Evolutionary conservation across 2,329 filamentous ascomycete genomes (phyloP).

Genomic region (Aspergillus jensenii): DNA sequence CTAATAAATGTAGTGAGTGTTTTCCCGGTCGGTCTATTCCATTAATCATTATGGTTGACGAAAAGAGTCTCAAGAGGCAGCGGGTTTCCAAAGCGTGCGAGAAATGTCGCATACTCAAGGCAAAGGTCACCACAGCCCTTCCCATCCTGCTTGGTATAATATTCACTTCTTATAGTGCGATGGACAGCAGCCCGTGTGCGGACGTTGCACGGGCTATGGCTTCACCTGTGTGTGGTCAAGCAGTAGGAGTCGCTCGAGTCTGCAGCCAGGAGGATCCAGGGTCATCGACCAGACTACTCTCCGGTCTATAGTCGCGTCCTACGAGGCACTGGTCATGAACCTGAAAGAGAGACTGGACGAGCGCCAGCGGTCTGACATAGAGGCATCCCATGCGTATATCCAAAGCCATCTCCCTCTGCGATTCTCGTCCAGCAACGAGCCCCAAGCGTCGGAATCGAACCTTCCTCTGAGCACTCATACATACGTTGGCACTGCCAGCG

Average conservation of each 20-base stretch:
- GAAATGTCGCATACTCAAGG: slow-evolving; percentile 24
- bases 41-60: too few relatives aligned
- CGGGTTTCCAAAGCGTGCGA: slow-evolving; percentile 16
- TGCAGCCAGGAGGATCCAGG: neutral
- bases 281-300: neutral
- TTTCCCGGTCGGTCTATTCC: too few relatives aligned
- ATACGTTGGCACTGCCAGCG: slow-evolving; percentile 41
- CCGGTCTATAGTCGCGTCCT: too few relatives aligned
- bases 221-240: slow-evolving; percentile 27
- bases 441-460: neutral
- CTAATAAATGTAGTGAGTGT: too few relatives aligned
- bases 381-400: too few relatives aligned
- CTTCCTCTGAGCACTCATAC: slow-evolving; percentile 15
- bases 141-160: neutral
- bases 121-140: slow-evolving; percentile 17
- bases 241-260: neutral
- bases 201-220: slow-evolving; percentile 29
- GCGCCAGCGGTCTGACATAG: too few relatives aligned
- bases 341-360: too few relatives aligned
- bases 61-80: too few relatives aligned
- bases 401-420: neutral
- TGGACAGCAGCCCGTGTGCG: slow-evolving; percentile 27
- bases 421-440: neutral
- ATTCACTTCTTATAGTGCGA: slow-evolving; percentile 23
- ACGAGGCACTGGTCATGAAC: too few relatives aligned